phyloP scores from a whole-genome alignment of 148 eudicot genomes.

The Tetragonia tetragonoides region DNA sequence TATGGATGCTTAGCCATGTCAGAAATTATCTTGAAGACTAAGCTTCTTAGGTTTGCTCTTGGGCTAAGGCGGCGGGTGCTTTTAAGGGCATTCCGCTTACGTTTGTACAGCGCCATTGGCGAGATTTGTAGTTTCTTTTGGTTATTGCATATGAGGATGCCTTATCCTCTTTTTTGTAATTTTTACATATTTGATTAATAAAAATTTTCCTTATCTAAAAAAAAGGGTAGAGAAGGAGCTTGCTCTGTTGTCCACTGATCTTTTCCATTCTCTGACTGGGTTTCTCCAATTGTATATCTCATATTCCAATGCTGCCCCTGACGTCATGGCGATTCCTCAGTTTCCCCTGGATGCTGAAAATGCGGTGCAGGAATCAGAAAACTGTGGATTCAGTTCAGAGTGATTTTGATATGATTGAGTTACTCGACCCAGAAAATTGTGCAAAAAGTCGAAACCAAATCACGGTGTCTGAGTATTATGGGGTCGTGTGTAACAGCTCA shows the following conservation, averaged over 20 bases:
- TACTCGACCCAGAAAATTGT: constrained; percentile 78
- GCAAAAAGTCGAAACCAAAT: constrained; percentile 52
- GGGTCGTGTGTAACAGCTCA: constrained; percentile 33
- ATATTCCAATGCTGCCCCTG: constrained; percentile 67
- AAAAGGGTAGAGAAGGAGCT: constrained; percentile 67
- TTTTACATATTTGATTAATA: too few species aligned
- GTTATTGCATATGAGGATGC: too few species aligned
- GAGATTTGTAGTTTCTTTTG: too few species aligned
- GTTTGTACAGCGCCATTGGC: too few species aligned
- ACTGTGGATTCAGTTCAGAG: constrained; percentile 24
- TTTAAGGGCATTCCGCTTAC: too few species aligned
- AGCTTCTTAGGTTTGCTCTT: constrained; percentile 84
- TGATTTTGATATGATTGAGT: constrained; percentile 78
- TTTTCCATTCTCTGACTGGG: constrained; percentile 94
- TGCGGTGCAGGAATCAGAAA: constrained; percentile 25
- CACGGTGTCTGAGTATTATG: constrained; percentile 87
- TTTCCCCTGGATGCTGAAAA: constrained; percentile 20
- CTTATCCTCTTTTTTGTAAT: too few species aligned
- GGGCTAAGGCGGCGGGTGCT: constrained; percentile 45
- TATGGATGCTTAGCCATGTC: constrained; percentile 98
- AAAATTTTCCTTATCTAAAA: constrained; percentile 40
- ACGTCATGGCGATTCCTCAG: constrained; percentile 55
- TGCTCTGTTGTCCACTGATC: constrained; percentile 87
- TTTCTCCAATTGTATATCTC: constrained; percentile 74
- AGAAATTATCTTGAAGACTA: constrained; percentile 87